phyloP scores from a whole-genome alignment of 805 yeast genomes.

The Teunomyces panamensis region DNA sequence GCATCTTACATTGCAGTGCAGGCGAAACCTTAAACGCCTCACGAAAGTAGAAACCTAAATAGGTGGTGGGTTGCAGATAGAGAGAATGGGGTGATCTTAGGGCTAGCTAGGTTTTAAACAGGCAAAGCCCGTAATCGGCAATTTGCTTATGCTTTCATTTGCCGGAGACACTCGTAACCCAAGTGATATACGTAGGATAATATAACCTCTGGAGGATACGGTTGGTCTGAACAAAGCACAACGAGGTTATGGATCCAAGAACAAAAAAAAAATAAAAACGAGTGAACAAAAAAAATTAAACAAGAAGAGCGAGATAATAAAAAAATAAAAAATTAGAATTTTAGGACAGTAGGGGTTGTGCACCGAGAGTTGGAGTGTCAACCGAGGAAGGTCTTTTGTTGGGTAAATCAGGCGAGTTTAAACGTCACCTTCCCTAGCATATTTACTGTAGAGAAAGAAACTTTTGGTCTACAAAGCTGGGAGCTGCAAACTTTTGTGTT shows the following conservation, averaged over 20 bases:
- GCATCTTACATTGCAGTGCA: slow-evolving; percentile 1
- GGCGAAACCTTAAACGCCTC: slow-evolving; percentile 1
- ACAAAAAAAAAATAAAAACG: not conserved
- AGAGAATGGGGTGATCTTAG: not conserved
- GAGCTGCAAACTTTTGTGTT: not conserved
- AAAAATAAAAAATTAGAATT: not conserved
- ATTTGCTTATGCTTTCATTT: not conserved
- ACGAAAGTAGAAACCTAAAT: not conserved
- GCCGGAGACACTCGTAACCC: not conserved
- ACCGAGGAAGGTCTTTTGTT: not conserved
- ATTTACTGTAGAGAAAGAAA: not conserved
- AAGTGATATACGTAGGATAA: not conserved
- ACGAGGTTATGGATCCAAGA: not conserved
- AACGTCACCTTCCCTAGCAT: not conserved
- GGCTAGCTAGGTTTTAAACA: no score
- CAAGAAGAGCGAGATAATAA: not conserved
- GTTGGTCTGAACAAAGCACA: not conserved
- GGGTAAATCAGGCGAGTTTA: not conserved
- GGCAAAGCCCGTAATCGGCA: not conserved
- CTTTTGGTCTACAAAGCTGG: not conserved
- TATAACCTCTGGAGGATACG: not conserved
- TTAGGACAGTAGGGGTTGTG: not conserved
- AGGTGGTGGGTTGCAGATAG: not conserved
- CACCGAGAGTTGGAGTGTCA: not conserved
- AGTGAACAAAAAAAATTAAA: not conserved